These are phyloP conservation scores for Thymus quinquecostatus DNA, from an alignment of 257 asterid species.

Conservation along the genomic window DNA sequence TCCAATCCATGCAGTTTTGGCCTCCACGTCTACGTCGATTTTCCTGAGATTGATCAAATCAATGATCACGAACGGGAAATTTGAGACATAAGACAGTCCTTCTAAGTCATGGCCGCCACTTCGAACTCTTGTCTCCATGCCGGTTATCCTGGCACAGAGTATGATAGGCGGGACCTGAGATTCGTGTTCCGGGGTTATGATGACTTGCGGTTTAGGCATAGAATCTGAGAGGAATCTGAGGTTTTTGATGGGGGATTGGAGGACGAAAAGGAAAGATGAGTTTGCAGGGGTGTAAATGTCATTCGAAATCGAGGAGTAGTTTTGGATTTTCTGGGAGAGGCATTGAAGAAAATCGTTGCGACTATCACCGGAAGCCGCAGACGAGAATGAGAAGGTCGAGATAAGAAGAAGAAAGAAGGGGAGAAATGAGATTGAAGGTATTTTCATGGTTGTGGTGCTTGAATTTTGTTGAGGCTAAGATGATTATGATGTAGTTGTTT, in stretches of 20 bases:
- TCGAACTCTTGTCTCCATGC: slow-evolving; percentile 28
- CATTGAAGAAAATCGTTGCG: slow-evolving; percentile 23
- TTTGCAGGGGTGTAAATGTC: slow-evolving; percentile 23
- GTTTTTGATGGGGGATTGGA: slow-evolving; percentile 1
- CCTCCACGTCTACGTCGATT: slow-evolving; percentile 12
- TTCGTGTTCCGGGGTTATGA: slow-evolving; percentile 31
- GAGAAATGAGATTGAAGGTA: not conserved
- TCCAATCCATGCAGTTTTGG: slow-evolving; percentile 40
- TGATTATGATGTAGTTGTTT: too few relatives aligned
- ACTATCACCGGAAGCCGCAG: not conserved
- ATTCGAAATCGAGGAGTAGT: slow-evolving; percentile 15
- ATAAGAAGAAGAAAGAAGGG: not conserved
- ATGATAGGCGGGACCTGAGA: slow-evolving; percentile 30
- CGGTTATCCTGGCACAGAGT: slow-evolving; percentile 19
- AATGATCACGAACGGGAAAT: slow-evolving; percentile 32
- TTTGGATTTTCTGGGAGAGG: not conserved
- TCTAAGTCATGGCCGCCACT: slow-evolving; percentile 52
- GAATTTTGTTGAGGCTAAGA: too few relatives aligned
- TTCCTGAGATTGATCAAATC: slow-evolving; percentile 36
- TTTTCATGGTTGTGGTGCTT: slow-evolving; percentile 1
- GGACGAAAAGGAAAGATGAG: slow-evolving; percentile 19
- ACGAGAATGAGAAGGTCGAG: not conserved
- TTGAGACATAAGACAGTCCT: slow-evolving; percentile 41
- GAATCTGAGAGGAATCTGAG: not conserved
- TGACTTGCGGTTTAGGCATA: slow-evolving; percentile 2